Base-by-base conservation (phyloP, 2,329 filamentous ascomycete species). In the Fusarium sp. region DNA sequence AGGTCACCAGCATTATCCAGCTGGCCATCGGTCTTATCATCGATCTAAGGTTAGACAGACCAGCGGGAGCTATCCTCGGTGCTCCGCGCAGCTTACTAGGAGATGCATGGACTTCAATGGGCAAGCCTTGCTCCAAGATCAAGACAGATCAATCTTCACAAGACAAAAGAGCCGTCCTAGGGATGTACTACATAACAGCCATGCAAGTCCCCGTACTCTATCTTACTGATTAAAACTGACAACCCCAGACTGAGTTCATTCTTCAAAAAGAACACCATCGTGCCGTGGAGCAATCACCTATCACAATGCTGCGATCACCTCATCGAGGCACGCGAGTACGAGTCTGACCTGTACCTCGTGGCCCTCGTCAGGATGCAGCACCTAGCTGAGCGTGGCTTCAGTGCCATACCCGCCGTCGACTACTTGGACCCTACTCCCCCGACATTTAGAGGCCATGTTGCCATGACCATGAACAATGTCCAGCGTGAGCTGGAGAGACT, bases 121-220 rank as follows among this genome's bases (percentile, higher is more conserved):
- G 68, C 14, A 77, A 76, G 6, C 34, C 73, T 0, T 72, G 72
- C 3, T 68, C 68, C 0, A 64, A 70, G 54, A 6, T 68, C 2
- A 78, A 73, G 20, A 48, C 52, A 0, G 62, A 76, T 1, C 83
- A 83, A 16, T 79, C 80, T 4, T 65, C 80, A 0, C 79, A 82
- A 0, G 84, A 86, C 37, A 83, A 84, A 71, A 81, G 85, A 0
- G 81, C 85, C 0, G 76, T 84, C 4, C 70, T 87, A 1, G 85
- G 84, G 0, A 80, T 81, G 59, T 87, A 83, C 45, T 85, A 85
- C 27, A 59, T 84, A 3, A 79, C 80, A 7, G 82, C 81, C 0
- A 56, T 84, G 82, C 82, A 74, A 41, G 80, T 27, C 23, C 3
- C 7, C 4, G 8, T 4, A 7, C 3, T 13, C 4, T 7, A 6